phyloP scores from a whole-genome alignment of 2,329 filamentous ascomycete genomes.

The Dactylella cylindrospora region DNA sequence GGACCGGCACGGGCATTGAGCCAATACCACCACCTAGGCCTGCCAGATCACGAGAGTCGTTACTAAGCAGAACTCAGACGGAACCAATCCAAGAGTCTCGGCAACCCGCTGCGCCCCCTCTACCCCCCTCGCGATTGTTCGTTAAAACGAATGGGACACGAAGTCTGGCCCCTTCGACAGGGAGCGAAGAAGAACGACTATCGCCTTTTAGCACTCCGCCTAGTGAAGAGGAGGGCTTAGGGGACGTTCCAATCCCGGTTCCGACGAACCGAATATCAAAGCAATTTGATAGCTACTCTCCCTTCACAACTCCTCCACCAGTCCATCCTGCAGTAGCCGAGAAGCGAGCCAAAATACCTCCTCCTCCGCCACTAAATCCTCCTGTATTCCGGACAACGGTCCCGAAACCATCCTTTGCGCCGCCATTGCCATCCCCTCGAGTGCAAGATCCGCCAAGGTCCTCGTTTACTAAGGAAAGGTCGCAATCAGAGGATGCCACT shows the following conservation, averaged over 20 bases:
- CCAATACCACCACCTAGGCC: constrained; percentile 42
- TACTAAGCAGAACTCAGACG: constrained; percentile 11
- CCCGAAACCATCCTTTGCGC: constrained; percentile 45
- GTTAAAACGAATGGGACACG: constrained; percentile 31
- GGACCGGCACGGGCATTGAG: constrained; percentile 17
- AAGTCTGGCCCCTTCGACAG: constrained; percentile 34
- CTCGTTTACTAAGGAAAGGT: constrained; percentile 11
- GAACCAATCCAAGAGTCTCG: constrained; percentile 17
- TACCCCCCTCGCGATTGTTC: constrained; percentile 43
- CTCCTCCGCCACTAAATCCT: constrained; percentile 47
- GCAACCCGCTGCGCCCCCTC: constrained; percentile 39
- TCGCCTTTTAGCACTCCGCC: constrained; percentile 49
- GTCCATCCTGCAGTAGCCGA: constrained; percentile 23
- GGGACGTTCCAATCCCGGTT: constrained; percentile 26
- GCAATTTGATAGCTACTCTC: constrained; percentile 38
- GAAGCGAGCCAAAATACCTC: constrained; percentile 38
- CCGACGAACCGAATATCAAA: constrained; percentile 33
- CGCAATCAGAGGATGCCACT: constrained; percentile 21
- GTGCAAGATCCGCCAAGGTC: neutral
- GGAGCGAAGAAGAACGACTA: constrained; percentile 45
- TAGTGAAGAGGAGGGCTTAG: constrained; percentile 46
- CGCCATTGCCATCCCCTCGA: constrained; percentile 17
- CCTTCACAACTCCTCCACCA: constrained; percentile 40
- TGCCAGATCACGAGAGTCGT: constrained; percentile 33
- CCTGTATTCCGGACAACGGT: constrained; percentile 50